A percentile compares a stretch with the other conserved stretches of the same genome.
These are phyloP conservation scores for Cicer judaicum DNA, from an alignment of 306 rosid genomes.

Conservation along the genomic window DNA sequence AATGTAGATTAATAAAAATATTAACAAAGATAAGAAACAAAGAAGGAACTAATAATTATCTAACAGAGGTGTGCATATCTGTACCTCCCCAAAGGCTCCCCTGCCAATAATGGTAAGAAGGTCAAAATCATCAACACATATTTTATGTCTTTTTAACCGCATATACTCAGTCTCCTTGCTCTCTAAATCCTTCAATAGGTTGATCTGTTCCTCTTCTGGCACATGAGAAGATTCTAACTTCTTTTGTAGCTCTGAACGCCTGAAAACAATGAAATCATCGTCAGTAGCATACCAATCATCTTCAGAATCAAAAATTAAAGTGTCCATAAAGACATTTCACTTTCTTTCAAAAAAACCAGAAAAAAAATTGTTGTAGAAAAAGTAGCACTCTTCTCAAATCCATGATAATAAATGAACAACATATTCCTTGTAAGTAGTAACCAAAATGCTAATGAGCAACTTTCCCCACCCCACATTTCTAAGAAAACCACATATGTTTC, in stretches of 20 bases:
- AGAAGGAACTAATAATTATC: background rate
- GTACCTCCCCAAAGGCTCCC: conserved; percentile 98
- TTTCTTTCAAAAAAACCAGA: background rate
- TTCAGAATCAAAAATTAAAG: background rate
- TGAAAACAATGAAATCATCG: conserved; percentile 47
- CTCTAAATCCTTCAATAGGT: conserved; percentile 85
- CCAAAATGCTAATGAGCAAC: background rate
- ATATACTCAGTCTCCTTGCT: conserved; percentile 84
- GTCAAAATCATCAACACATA: conserved; percentile 88
- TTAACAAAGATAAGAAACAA: background rate
- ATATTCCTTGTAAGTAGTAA: conserved; percentile 34
- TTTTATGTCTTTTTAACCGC: conserved; percentile 83
- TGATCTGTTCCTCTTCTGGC: conserved; percentile 80
- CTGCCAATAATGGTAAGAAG: conserved; percentile 89
- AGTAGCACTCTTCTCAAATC: background rate
- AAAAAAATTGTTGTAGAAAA: background rate
- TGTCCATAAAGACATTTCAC: background rate
- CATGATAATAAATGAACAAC: background rate
- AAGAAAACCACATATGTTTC: no score
- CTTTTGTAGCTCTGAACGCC: conserved; percentile 81
- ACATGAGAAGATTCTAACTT: conserved; percentile 73
- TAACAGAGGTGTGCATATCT: conserved; percentile 33
- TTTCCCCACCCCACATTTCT: no score
- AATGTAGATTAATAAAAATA: no score
- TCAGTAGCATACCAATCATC: conserved; percentile 5